Conservation (phyloP, 2,329 filamentous ascomycete genomes). For the Aulographum hederae region DNA sequence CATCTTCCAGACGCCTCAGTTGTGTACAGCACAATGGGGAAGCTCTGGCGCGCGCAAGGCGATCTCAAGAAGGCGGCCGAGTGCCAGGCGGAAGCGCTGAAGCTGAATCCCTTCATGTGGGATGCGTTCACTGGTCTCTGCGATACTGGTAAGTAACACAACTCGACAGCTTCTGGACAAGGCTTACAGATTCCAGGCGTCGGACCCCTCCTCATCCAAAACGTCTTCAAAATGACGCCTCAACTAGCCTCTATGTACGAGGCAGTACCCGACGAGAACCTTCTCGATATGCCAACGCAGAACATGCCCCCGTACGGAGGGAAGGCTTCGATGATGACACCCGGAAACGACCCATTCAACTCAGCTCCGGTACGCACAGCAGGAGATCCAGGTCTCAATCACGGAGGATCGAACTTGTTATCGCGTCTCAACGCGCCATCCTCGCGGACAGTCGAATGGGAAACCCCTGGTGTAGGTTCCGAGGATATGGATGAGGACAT, state of each 20-base stretch:
- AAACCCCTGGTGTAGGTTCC: slow-evolving; percentile 29
- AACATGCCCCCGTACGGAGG: too few relatives aligned
- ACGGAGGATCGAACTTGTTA: slow-evolving; percentile 18
- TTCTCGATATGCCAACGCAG: too few relatives aligned
- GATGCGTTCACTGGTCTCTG: slow-evolving; percentile 83
- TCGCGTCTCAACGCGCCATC: slow-evolving; percentile 14
- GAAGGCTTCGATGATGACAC: slow-evolving; percentile 11
- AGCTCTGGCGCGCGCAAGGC: slow-evolving; percentile 65
- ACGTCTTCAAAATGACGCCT: slow-evolving; percentile 64
- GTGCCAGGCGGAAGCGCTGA: slow-evolving; percentile 76
- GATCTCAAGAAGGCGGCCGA: slow-evolving; percentile 69
- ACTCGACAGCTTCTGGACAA: too few relatives aligned
- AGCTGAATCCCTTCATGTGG: slow-evolving; percentile 92
- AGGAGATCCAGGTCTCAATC: slow-evolving; percentile 15
- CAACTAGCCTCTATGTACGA: slow-evolving; percentile 34
- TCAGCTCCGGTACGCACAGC: slow-evolving; percentile 13
- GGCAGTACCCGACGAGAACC: too few relatives aligned
- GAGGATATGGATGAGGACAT: slow-evolving; percentile 28
- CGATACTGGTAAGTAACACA: slow-evolving; percentile 45
- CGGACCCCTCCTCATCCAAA: slow-evolving; percentile 60
- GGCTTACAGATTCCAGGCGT: slow-evolving; percentile 34
- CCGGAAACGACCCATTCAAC: slow-evolving; percentile 26
- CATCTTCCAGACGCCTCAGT: slow-evolving; percentile 68
- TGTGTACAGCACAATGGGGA: slow-evolving; percentile 68
- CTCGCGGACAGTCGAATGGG: slow-evolving; percentile 13